phyloP scores from a whole-genome alignment of 1,284 basidiomycete genomes.

The Sporisorium sorghi region DNA sequence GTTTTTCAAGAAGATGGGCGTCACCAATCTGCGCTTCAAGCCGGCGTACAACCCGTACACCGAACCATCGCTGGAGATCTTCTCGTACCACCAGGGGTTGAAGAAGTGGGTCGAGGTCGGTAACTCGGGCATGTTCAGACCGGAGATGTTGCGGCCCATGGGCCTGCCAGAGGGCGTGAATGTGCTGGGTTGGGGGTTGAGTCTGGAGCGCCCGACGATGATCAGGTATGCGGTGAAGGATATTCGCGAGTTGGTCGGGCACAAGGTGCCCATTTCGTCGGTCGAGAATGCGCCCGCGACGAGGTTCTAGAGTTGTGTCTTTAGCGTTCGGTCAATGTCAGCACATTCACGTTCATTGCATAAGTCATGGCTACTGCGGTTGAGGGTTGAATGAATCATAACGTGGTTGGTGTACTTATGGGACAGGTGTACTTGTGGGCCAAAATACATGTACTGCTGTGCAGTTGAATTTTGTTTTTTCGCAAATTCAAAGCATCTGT shows the following conservation, averaged over 20 bases:
- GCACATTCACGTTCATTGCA: neutral
- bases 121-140: conserved; percentile 96
- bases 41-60: conserved; percentile 83
- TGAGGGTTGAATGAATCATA: too few species aligned
- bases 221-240: conserved; percentile 88
- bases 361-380: too few species aligned
- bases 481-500: too few species aligned
- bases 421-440: too few species aligned
- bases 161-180: conserved; percentile 96
- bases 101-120: conserved; percentile 93
- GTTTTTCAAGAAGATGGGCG: conserved; percentile 98
- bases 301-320: conserved; percentile 50
- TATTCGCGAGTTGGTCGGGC: conserved; percentile 94
- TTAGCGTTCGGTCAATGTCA: neutral
- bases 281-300: conserved; percentile 67
- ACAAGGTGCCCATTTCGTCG: conserved; percentile 80
- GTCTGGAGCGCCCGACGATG: conserved; percentile 98
- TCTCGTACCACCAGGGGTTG: conserved; percentile 94
- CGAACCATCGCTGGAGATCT: conserved; percentile 98
- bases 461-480: too few species aligned
- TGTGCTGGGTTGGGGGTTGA: conserved; percentile 96
- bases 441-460: too few species aligned
- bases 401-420: too few species aligned
- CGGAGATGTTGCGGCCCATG: conserved; percentile 97
- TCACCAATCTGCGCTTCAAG: conserved; percentile 92